Conservation (phyloP, 306 rosid species). For the Cucumis sativus region DNA sequence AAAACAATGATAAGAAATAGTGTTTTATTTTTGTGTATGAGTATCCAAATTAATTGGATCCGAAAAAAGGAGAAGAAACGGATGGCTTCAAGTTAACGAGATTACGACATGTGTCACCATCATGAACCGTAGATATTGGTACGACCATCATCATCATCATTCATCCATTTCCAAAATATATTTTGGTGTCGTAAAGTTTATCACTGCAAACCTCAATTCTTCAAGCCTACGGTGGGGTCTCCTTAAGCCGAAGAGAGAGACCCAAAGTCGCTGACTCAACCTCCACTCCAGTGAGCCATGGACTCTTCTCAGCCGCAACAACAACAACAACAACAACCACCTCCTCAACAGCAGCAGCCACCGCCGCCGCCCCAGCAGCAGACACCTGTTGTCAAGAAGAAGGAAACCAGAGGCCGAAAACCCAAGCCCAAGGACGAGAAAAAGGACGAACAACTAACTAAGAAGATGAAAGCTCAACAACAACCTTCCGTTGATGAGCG, state of each 20-base stretch:
- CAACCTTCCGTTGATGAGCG: constrained; percentile 59
- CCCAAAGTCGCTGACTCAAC: neutral
- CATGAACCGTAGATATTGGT: neutral
- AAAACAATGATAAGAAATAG: too few relatives aligned
- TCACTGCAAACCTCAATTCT: too few relatives aligned
- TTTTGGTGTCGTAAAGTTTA: neutral
- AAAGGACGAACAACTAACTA: constrained; percentile 39
- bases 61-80: too few relatives aligned
- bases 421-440: constrained; percentile 80
- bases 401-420: constrained; percentile 78
- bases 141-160: neutral
- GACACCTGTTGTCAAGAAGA: constrained; percentile 39
- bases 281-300: constrained; percentile 18
- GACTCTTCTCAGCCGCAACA: constrained; percentile 32
- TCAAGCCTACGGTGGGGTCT: neutral
- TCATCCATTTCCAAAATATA: neutral
- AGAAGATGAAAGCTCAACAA: constrained; percentile 37
- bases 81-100: neutral
- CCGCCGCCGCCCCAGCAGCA: neutral
- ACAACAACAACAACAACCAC: neutral
- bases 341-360: neutral
- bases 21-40: too few relatives aligned
- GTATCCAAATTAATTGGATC: too few relatives aligned
- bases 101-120: neutral
- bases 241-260: neutral